Conservation (phyloP, 2,329 filamentous ascomycete species). For the Zopfia rhizophila region DNA sequence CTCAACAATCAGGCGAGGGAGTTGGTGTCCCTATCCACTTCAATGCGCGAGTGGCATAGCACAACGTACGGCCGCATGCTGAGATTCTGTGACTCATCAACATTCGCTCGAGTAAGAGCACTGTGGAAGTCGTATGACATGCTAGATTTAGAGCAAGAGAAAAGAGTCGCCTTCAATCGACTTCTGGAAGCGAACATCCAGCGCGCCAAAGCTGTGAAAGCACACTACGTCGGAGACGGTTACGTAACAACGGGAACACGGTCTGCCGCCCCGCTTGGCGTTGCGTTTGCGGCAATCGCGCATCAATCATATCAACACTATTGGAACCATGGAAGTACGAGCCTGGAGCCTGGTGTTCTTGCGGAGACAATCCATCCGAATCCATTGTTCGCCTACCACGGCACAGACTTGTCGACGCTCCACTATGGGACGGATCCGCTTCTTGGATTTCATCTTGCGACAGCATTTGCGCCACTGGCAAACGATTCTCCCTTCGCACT, state of each 20-base stretch:
- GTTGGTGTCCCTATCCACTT: conserved; percentile 53
- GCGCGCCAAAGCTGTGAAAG: background rate
- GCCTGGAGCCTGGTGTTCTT: conserved; percentile 18
- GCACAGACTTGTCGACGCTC: conserved; percentile 46
- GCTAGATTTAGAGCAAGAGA: background rate
- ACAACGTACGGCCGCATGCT: conserved; percentile 58
- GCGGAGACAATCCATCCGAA: conserved; percentile 34
- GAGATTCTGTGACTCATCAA: conserved; percentile 61
- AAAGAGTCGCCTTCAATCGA: no score
- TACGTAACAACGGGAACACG: conserved; percentile 15
- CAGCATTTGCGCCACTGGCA: conserved; percentile 12
- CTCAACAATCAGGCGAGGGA: conserved; percentile 58
- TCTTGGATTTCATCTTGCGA: conserved; percentile 67
- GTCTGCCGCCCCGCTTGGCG: conserved; percentile 39
- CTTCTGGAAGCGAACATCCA: background rate
- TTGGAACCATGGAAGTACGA: conserved; percentile 42
- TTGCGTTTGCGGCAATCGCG: conserved; percentile 15
- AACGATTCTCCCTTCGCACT: conserved; percentile 18
- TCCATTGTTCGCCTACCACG: conserved; percentile 54
- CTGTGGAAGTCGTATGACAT: conserved; percentile 55
- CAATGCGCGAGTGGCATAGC: conserved; percentile 57
- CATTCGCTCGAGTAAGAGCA: conserved; percentile 54
- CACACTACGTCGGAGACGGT: conserved; percentile 1
- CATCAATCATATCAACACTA: conserved; percentile 28
- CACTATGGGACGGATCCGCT: conserved; percentile 64